These are phyloP conservation scores for Coniochaeta sp. DNA, from an alignment of 2,329 filamentous ascomycete species.

Conservation along the genomic window DNA sequence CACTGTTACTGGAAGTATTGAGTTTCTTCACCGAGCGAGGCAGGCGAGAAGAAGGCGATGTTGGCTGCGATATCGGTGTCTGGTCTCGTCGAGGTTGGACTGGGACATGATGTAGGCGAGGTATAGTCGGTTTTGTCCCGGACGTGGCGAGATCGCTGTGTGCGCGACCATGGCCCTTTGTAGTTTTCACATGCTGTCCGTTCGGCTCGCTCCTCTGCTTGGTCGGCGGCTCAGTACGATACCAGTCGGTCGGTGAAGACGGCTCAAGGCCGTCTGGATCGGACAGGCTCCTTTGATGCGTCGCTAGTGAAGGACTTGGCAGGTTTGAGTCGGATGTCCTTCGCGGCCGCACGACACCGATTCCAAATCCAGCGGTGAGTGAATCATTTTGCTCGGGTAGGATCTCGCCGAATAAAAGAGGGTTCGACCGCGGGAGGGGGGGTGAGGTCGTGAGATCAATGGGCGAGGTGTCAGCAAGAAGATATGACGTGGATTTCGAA, in stretches of 20 bases:
- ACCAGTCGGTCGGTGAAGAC: conserved; percentile 61
- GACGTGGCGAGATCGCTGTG: conserved; percentile 51
- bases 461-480: conserved; percentile 24
- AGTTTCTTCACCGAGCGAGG: conserved; percentile 30
- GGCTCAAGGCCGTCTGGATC: conserved; percentile 47
- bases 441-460: conserved; percentile 20
- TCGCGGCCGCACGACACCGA: conserved; percentile 43
- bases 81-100: conserved; percentile 5
- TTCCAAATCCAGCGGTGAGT: conserved; percentile 51
- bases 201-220: conserved; percentile 13
- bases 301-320: conserved; percentile 33
- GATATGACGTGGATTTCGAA: conserved; percentile 36
- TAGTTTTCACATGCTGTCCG: conserved; percentile 18
- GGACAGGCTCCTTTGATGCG: conserved; percentile 46
- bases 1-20: conserved; percentile 34
- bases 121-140: conserved; percentile 14
- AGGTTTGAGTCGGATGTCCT: conserved; percentile 68
- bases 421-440: conserved; percentile 29
- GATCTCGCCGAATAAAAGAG: conserved; percentile 70
- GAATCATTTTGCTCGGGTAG: conserved; percentile 49
- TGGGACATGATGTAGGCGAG: conserved; percentile 7
- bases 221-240: conserved; percentile 29
- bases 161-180: conserved; percentile 27
- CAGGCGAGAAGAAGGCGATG: conserved; percentile 24
- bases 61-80: conserved; percentile 11